Percentiles rank a stretch among this genome's conserved stretches.
Conservation (phyloP, 306 rosid genomes). For the Coriaria nepalensis region DNA sequence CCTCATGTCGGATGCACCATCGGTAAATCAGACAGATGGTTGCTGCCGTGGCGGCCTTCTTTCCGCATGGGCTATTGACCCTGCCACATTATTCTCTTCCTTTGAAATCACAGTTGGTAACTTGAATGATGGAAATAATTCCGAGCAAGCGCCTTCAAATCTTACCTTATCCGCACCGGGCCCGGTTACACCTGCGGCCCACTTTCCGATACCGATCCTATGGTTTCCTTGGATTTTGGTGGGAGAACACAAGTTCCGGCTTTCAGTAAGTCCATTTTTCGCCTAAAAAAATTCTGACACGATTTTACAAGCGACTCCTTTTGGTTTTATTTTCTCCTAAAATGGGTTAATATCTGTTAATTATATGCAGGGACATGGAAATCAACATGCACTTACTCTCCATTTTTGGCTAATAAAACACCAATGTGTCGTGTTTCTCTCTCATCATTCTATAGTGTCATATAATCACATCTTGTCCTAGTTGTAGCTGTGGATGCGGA, state of each 20-base stretch:
- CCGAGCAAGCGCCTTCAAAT: conserved; percentile 32
- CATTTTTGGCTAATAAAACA: conserved; percentile 40
- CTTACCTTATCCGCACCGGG: conserved; percentile 61
- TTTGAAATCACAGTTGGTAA: conserved; percentile 54
- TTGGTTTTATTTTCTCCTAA: neutral
- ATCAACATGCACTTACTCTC: conserved; percentile 55
- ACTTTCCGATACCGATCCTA: conserved; percentile 34
- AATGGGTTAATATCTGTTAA: too few species aligned
- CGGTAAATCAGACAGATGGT: conserved; percentile 34
- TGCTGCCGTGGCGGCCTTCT: conserved; percentile 66
- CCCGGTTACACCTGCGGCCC: conserved; percentile 72
- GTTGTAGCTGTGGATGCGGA: conserved; percentile 67
- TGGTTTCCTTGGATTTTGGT: conserved; percentile 35
- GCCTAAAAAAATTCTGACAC: neutral
- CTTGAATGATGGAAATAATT: conserved; percentile 10
- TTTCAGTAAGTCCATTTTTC: conserved; percentile 38
- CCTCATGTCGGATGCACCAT: conserved; percentile 25
- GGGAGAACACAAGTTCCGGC: conserved; percentile 55
- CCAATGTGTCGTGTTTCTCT: conserved; percentile 65
- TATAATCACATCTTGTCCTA: conserved; percentile 41
- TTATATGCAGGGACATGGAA: conserved; percentile 57
- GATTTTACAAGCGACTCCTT: too few species aligned
- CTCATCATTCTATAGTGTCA: conserved; percentile 68
- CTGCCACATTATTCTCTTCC: conserved; percentile 41
- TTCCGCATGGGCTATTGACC: conserved; percentile 37